Evolutionary conservation across 116 monocot species (phyloP).

Genomic region (Cymodocea nodosa): DNA sequence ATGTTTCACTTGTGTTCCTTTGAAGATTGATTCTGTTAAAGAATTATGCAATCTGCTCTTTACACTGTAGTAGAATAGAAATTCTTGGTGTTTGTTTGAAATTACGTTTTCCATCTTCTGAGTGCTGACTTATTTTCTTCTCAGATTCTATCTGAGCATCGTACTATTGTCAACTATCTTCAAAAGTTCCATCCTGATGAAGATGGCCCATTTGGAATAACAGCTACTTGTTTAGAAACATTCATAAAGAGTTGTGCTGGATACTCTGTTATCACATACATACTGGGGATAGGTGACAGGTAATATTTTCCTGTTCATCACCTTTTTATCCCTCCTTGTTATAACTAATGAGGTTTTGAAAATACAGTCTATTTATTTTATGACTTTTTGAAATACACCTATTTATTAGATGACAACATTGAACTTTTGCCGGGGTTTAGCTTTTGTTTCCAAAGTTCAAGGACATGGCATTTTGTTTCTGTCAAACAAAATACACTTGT

Average conservation of each 20-base stretch:
- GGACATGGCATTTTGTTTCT: too few relatives aligned
- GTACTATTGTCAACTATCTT: constrained; percentile 77
- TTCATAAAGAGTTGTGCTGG: constrained; percentile 99
- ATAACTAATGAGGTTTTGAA: too few relatives aligned
- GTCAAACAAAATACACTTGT: not conserved
- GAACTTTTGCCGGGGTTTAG: too few relatives aligned
- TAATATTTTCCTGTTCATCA: constrained; percentile 1
- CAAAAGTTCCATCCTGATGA: constrained; percentile 92
- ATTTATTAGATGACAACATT: too few relatives aligned
- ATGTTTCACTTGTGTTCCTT: too few relatives aligned
- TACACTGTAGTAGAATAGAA: too few relatives aligned
- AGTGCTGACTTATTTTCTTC: not conserved
- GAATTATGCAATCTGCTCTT: too few relatives aligned
- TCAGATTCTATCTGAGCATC: constrained; percentile 87
- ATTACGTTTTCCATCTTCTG: not conserved
- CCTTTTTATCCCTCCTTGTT: too few relatives aligned
- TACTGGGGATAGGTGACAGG: constrained; percentile 96
- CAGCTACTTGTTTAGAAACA: constrained; percentile 86
- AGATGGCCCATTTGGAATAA: constrained; percentile 95
- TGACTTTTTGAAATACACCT: too few relatives aligned
- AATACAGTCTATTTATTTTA: too few relatives aligned
- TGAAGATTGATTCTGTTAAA: too few relatives aligned
- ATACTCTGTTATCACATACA: constrained; percentile 98
- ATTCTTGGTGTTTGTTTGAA: not conserved
- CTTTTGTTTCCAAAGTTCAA: too few relatives aligned